Base-by-base conservation (phyloP, 176 grass and related monocot species). In the Carex parvula region DNA sequence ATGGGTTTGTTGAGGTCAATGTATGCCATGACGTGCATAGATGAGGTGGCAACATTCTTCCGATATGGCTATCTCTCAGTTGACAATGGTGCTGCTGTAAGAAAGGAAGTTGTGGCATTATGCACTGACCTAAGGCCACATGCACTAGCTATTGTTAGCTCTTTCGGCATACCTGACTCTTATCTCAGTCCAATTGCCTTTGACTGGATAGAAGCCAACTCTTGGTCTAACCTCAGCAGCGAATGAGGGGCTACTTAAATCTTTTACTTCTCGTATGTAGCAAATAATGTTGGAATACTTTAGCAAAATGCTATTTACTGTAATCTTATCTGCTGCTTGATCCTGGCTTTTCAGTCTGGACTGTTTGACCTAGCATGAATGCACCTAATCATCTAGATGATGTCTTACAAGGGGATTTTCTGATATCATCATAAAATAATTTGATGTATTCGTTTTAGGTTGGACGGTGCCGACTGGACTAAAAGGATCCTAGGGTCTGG, bases 201-300 rank as follows among this genome's bases (percentile, higher is more conserved):
- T n/a, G 92, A 98, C 75, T 98, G 95, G 95, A 90, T 98, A 79
- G 84, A 89, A n/a, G 92, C 95, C 60, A 98, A 98, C 79, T 89
- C 91, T 5, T 84, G 79, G 83, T 88, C 92, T 69, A 86, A 81
- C 3, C 63, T 80, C 24, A 90, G 80, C 69, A 68, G 65, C 46
- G 80, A 98, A 88, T 97, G 41, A 91, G 39, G 4, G 39, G 21
- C 39, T n/a, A 41, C 22, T 35, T 78, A 57, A 21, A 5, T 42
- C n/a, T 24, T 48, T 52, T 50, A 0, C 16, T 32, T 67, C 2
- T 16, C 21, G 8, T 54, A 14, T 75, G 21, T 75, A 54, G 46
- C 37, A 21, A 67, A 53, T 74, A 52, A 12, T 52, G 70, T 14
- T 54, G 71, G 5, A 75, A 29, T 54, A 44, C 21, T 75, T 13